Conservation (phyloP, 257 asterid species). For the Gynochthodes officinalis region DNA sequence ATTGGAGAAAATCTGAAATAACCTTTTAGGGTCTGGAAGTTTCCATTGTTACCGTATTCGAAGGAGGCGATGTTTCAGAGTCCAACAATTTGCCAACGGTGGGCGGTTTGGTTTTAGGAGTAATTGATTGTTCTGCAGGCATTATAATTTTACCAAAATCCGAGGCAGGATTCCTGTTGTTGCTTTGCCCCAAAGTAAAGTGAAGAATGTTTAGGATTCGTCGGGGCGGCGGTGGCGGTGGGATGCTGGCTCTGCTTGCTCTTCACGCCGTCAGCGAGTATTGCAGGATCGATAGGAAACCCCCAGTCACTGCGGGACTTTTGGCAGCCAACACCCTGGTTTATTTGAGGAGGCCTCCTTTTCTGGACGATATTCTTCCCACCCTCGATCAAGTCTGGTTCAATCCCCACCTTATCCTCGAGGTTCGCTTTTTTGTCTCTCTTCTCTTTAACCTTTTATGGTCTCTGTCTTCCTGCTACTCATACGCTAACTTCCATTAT, state of each 20-base stretch:
- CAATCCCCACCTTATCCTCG: constrained; percentile 81
- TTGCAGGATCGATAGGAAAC: constrained; percentile 61
- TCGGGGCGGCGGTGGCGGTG: constrained; percentile 34
- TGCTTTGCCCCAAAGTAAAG: background rate
- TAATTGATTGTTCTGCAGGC: too few species aligned
- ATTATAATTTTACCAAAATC: too few species aligned
- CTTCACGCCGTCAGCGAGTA: constrained; percentile 69
- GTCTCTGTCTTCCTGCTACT: background rate
- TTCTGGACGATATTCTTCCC: constrained; percentile 53
- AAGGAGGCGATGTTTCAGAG: too few species aligned
- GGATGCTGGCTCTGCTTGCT: constrained; percentile 68
- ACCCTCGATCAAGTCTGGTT: constrained; percentile 67
- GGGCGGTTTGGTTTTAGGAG: too few species aligned
- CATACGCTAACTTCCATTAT: background rate
- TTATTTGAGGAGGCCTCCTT: constrained; percentile 65
- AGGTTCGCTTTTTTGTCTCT: constrained; percentile 37
- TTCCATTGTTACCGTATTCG: too few species aligned
- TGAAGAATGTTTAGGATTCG: constrained; percentile 47
- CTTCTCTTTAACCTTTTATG: background rate
- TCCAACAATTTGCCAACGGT: too few species aligned
- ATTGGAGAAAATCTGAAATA: too few species aligned
- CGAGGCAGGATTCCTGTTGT: background rate
- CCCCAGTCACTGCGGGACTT: constrained; percentile 85
- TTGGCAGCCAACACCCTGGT: constrained; percentile 71
- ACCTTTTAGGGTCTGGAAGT: too few species aligned